Evolutionary conservation across 116 monocot genomes (phyloP).

Genomic region (Cymodocea nodosa): DNA sequence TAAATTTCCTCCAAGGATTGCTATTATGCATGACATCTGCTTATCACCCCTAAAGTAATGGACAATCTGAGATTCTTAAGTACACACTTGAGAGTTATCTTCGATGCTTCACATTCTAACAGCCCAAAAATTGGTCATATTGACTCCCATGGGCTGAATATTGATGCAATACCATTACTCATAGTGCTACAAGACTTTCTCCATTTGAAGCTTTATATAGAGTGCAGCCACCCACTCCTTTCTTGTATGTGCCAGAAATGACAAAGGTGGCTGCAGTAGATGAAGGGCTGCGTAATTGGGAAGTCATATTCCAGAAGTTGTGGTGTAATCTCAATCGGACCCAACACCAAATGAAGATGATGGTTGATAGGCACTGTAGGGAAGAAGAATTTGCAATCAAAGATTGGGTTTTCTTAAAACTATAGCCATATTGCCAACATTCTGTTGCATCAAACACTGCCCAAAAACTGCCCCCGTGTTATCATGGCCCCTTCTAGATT

Average conservation of each 20-base stretch:
- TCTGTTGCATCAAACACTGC: not conserved
- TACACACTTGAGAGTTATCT: not conserved
- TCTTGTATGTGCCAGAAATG: not conserved
- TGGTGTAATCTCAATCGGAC: not conserved
- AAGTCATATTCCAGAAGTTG: not conserved
- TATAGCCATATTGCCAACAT: not conserved
- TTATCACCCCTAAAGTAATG: not conserved
- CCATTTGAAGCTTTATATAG: conserved; percentile 12
- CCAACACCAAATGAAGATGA: conserved; percentile 4
- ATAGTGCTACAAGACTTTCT: not conserved
- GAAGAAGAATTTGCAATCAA: not conserved
- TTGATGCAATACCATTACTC: not conserved
- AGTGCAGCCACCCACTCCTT: not conserved
- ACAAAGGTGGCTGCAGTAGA: not conserved
- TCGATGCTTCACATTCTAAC: not conserved
- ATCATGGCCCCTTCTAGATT: not conserved
- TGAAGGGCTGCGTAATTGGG: not conserved
- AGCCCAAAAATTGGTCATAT: not conserved
- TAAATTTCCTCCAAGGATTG: not conserved
- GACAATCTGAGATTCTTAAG: not conserved
- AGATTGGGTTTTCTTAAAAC: not conserved
- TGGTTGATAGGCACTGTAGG: not conserved
- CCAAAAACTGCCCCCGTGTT: not conserved
- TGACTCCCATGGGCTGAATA: conserved; percentile 1
- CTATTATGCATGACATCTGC: not conserved